Base-by-base conservation (phyloP, 805 yeast species). In the Helenozyma baotianmanensis region DNA sequence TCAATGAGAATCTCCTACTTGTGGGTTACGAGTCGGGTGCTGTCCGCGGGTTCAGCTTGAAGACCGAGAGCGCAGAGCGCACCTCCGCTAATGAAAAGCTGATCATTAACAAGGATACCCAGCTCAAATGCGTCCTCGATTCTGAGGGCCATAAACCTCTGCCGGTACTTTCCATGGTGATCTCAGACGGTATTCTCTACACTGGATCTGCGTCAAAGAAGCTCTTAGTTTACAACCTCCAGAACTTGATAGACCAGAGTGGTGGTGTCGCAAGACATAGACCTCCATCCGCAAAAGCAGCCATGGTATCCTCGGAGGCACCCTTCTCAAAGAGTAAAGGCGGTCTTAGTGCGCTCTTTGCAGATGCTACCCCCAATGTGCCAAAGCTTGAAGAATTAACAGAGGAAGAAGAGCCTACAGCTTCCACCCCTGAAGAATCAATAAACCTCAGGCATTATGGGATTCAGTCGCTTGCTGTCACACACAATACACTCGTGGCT, bases 11-110 rank as follows among this genome's bases (percentile, higher is more conserved):
- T 6, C 35, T 54, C 1, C 48, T 76, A 12, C 54, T 56, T 12
- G 62, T 80, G 5, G 95, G 94, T 1, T 85, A 72, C 49, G 95
- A 85, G 51, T 78, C 83, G 12, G 95, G 95, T 0, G 78, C 74
- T 44, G 32, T 66, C 6, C 23, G 55, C 14, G 66, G 62, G 1
- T 46, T 57, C 18, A 24, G 40, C 5, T 36, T 63, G 4, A 54
- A 49, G 18, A 8, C 5, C 5, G 19, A 17, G 19, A 8, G 5
- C 7, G 8, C 19, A 5, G 19, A 17, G 8, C 19, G 19, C 5
- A 17, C 7, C 19, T 6, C 7, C 19, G 8, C 5, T 5, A 17
- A 17, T 8, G 19, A 17, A 8, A 17, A 17, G n/a, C 15, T 43
- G 2, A 26, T 62, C 5, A 40, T 62, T 1, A 58, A 58, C 39